phyloP scores from a whole-genome alignment of 306 rosid species.

The Herpetospermum pedunculosum region DNA sequence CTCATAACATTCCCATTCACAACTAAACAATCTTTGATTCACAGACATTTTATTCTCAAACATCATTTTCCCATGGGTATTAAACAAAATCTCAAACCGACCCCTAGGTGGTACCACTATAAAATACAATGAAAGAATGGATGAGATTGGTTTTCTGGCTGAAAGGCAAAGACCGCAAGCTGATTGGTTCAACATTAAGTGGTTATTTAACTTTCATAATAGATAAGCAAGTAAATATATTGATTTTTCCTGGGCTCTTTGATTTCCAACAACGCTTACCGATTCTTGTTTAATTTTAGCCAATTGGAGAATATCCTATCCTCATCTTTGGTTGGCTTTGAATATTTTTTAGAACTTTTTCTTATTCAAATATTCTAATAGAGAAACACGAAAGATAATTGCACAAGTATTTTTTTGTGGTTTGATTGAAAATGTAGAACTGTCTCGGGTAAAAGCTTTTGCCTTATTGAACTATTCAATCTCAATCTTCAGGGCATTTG shows the following conservation, averaged over 20 bases:
- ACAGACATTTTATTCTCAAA: too few relatives aligned
- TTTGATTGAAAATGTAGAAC: neutral
- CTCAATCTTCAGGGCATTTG: conserved; percentile 37
- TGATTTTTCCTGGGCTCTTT: neutral
- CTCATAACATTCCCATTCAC: too few relatives aligned
- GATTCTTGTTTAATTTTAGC: neutral
- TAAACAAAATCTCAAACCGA: too few relatives aligned
- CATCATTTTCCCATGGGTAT: too few relatives aligned
- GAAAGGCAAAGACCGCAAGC: neutral
- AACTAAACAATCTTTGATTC: too few relatives aligned
- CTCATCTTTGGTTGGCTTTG: neutral
- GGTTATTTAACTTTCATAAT: neutral
- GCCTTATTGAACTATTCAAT: neutral
- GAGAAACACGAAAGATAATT: neutral
- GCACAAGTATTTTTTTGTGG: neutral
- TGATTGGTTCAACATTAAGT: neutral
- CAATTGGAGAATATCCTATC: neutral
- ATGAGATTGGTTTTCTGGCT: neutral
- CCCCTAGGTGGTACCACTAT: too few relatives aligned
- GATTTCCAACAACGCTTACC: neutral
- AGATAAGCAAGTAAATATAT: neutral
- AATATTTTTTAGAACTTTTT: neutral
- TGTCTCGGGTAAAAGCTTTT: conserved; percentile 9
- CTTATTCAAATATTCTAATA: neutral
- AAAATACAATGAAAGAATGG: too few relatives aligned